Percentiles rank a stretch among this genome's conserved stretches.
Conservation (phyloP, 106 monocot species). For the Phalaenopsis aphrodite region DNA sequence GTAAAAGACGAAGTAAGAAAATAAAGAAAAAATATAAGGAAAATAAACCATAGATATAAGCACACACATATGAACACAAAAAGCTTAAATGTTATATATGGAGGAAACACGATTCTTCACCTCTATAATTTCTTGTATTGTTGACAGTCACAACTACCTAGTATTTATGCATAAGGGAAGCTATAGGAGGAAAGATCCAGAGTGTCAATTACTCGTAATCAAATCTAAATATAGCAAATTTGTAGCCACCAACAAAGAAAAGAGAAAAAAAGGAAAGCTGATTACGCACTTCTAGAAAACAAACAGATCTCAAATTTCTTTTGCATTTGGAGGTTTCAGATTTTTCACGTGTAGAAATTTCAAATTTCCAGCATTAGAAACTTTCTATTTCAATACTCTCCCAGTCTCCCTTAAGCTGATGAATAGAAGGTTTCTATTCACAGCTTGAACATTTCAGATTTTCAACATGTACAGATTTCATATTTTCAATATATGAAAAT, state of each 20-base stretch:
- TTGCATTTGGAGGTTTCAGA: not conserved
- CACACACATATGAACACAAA: not conserved
- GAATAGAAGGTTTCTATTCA: no score
- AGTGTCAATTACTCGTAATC: no score
- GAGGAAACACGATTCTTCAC: not conserved
- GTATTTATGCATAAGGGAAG: not conserved
- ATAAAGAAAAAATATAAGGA: not conserved
- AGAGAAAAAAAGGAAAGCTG: not conserved
- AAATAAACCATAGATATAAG: not conserved
- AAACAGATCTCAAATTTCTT: not conserved
- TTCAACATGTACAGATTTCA: not conserved
- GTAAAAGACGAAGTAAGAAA: not conserved
- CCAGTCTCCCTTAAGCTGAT: no score
- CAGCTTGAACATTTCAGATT: not conserved
- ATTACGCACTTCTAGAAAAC: not conserved
- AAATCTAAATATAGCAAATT: not conserved
- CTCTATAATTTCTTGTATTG: not conserved
- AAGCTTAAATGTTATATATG: not conserved
- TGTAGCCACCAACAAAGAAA: not conserved
- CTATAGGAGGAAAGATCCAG: not conserved
- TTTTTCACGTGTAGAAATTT: not conserved
- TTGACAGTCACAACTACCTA: not conserved
- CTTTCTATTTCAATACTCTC: no score
- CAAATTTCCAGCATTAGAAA: no score
- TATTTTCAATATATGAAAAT: no score